Evolutionary conservation across 768 basidiomycete genomes (phyloP).

Genomic region (Lentinula guzmanii): DNA sequence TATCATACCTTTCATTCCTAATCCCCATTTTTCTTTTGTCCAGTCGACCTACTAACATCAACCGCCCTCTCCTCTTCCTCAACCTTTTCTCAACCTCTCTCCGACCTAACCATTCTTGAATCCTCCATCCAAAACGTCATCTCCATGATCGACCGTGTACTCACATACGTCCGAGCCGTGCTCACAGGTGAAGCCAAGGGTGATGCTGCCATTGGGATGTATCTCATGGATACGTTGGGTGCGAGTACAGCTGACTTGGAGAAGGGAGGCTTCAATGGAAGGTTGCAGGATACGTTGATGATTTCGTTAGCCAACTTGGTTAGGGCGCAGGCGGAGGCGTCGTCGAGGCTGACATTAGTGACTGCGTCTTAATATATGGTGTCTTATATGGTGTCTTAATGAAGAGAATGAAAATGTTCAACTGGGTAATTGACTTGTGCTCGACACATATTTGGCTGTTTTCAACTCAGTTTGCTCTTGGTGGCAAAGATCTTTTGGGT

Average conservation of each 20-base stretch:
- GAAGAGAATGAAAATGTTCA: too few relatives aligned
- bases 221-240: conserved; percentile 82
- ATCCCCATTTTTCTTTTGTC: conserved; percentile 20
- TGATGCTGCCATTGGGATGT: conserved; percentile 82
- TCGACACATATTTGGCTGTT: too few relatives aligned
- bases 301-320: conserved; percentile 93
- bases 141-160: conserved; percentile 78
- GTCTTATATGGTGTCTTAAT: too few relatives aligned
- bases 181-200: conserved; percentile 70
- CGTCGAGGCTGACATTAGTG: conserved; percentile 71
- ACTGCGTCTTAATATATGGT: neutral
- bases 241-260: conserved; percentile 54
- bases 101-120: conserved; percentile 76
- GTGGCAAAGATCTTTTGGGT: too few relatives aligned
- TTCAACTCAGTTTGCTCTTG: too few relatives aligned
- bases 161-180: conserved; percentile 78
- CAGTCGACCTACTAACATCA: conserved; percentile 73
- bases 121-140: conserved; percentile 65
- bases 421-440: too few relatives aligned
- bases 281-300: conserved; percentile 89
- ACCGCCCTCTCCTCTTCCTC: conserved; percentile 38
- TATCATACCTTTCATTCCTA: neutral
- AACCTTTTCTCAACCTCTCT: conserved; percentile 43
- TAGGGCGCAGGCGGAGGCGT: conserved; percentile 89
- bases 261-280: conserved; percentile 62